Evolutionary conservation across 2,329 filamentous ascomycete genomes (phyloP).

Genomic region (Corniculantispora saksenae): DNA sequence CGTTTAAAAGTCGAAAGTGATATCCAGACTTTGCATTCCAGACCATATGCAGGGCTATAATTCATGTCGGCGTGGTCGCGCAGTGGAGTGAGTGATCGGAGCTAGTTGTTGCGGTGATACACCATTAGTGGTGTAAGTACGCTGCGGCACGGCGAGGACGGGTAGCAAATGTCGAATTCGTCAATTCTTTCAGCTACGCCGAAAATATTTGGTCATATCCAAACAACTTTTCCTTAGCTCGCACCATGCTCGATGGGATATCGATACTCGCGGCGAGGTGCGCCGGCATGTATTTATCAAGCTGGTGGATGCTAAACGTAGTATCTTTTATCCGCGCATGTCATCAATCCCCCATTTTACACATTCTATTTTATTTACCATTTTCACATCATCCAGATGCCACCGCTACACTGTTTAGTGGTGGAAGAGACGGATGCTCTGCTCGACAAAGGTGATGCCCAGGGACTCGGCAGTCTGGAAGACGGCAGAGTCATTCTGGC

Average conservation of each 20-base stretch:
- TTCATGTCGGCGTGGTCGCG: neutral
- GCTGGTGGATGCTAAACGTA: neutral
- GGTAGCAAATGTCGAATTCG: neutral
- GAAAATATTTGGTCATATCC: neutral
- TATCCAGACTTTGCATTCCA: neutral
- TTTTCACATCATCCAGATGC: neutral
- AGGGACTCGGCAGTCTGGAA: slow-evolving; percentile 90
- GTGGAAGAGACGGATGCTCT: slow-evolving; percentile 91
- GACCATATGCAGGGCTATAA: neutral
- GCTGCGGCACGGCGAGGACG: no score
- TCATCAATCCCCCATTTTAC: neutral
- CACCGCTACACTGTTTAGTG: slow-evolving; percentile 57
- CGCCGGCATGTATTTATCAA: neutral
- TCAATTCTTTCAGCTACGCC: neutral
- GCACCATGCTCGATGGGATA: neutral
- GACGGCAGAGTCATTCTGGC: slow-evolving; percentile 79
- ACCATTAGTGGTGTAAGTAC: neutral
- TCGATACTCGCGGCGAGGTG: neutral
- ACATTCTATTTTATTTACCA: neutral
- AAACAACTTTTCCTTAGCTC: neutral
- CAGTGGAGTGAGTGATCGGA: neutral
- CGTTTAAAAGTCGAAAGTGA: neutral
- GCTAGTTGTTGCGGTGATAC: neutral
- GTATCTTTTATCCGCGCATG: neutral
- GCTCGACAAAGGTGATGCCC: slow-evolving; percentile 92